Base-by-base conservation (phyloP, 1,284 basidiomycete species). In the Somion occarium region DNA sequence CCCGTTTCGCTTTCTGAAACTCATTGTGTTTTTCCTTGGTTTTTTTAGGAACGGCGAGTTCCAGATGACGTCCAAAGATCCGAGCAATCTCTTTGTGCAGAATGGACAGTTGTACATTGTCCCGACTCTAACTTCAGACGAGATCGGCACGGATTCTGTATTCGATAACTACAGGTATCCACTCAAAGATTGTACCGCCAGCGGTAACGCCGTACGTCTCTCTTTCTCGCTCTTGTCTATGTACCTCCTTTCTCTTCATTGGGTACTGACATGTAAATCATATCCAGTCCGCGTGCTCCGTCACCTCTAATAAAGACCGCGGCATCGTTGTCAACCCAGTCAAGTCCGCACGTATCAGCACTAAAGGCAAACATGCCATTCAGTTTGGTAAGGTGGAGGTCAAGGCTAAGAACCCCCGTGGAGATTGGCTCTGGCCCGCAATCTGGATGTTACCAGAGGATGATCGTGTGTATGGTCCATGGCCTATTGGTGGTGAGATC, bases 391-490 rank as follows among this genome's bases (percentile, higher is more conserved):
- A 82, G 53, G 79, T 93, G 47, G 90, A 93, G 64, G 77, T 93
- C 12, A 69, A 66, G 22, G 69, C 71, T 51, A 70, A 70, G 57
- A 44, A 72, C 19, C 70, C 69, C 2, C 61, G 61, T 52, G 76
- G 78, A 1, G 79, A 82, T 57, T 83, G 88, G 91, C 68, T 93
- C 48, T 93, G 91, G 90, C 91, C 90, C 1, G 85, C 87, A 0
- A 80, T 93, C 52, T 89, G 86, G 85, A 86, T 93, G 88, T 66
- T 91, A 50, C 90, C 91, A 15, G 75, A 74, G 53, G 71, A 85
- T 50, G 73, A 85, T 51, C 73, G 74, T 51, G 74, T 74, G 1
- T 93, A 93, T 60, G 91, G 91, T 0, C 53, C 66, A 0, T 93
- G 90, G 89, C 91, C 91, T 0, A 65, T 77, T 42, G 83, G 76